phyloP scores from a whole-genome alignment of 768 basidiomycete genomes.

The Suillus subaureus region DNA sequence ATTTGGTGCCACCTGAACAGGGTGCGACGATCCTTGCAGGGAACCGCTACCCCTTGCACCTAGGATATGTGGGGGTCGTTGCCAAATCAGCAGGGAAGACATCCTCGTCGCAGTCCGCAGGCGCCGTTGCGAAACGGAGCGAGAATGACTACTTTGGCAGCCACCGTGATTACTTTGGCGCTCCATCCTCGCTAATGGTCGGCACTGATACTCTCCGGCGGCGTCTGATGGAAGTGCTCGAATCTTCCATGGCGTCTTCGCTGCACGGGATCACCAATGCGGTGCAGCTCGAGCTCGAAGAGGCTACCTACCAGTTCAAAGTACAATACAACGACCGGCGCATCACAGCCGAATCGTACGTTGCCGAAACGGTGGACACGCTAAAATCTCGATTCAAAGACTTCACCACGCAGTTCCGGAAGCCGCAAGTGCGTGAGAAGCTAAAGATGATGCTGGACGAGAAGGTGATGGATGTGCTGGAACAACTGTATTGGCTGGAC shows the following conservation, averaged over 20 bases:
- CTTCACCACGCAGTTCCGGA: slow-evolving; percentile 81
- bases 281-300: slow-evolving; percentile 95
- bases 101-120: slow-evolving; percentile 49
- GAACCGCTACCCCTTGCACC: slow-evolving; percentile 93
- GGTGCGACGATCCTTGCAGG: slow-evolving; percentile 83
- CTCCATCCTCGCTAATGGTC: slow-evolving; percentile 72
- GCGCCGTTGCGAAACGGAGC: slow-evolving; percentile 51
- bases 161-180: slow-evolving; percentile 64
- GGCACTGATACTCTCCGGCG: slow-evolving; percentile 90
- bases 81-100: slow-evolving; percentile 73
- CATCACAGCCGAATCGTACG: slow-evolving; percentile 94
- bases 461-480: slow-evolving; percentile 95
- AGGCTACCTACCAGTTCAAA: slow-evolving; percentile 98
- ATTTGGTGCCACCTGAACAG: slow-evolving; percentile 82
- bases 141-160: slow-evolving; percentile 71
- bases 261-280: slow-evolving; percentile 94
- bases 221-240: slow-evolving; percentile 95
- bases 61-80: slow-evolving; percentile 97
- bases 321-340: slow-evolving; percentile 97
- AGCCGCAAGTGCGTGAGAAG: slow-evolving; percentile 66
- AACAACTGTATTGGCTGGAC: slow-evolving; percentile 97
- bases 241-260: slow-evolving; percentile 96
- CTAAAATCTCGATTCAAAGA: slow-evolving; percentile 91
- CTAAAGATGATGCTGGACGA: slow-evolving; percentile 95
- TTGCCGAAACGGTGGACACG: slow-evolving; percentile 94